A percentile compares a stretch with the other conserved stretches of the same genome.
phyloP scores from a whole-genome alignment of 2,329 filamentous ascomycete genomes.

The Colletotrichum tofieldiae region DNA sequence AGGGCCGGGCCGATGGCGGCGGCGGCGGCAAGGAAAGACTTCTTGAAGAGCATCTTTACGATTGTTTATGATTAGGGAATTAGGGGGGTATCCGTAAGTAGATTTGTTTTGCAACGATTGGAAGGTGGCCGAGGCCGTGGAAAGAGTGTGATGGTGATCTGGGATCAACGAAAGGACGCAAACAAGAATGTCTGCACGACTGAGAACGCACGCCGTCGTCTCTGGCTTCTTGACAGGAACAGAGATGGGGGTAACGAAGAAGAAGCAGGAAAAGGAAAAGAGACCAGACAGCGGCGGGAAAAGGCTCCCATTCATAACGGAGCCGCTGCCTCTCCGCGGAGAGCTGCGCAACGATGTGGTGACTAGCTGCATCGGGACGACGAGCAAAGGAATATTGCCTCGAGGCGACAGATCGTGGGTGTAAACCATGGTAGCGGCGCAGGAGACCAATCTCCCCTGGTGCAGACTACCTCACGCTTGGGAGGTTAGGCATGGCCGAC shows the following conservation, averaged over 20 bases:
- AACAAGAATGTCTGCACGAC: conserved; percentile 45
- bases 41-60: conserved; percentile 45
- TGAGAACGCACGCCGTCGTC: conserved; percentile 36
- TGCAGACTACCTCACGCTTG: background rate
- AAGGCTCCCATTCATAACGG: conserved; percentile 27
- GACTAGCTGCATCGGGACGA: conserved; percentile 30
- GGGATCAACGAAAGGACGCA: conserved; percentile 55
- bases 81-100: conserved; percentile 24
- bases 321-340: background rate
- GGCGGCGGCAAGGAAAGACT: conserved; percentile 48
- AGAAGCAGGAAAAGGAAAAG: background rate
- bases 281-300: background rate
- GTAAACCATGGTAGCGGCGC: conserved; percentile 20
- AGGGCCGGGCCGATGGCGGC: conserved; percentile 44
- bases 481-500: background rate
- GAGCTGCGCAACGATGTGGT: conserved; percentile 2
- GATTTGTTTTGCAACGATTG: conserved; percentile 49
- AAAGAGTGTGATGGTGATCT: conserved; percentile 52
- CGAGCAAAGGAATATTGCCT: conserved; percentile 6
- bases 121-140: conserved; percentile 53
- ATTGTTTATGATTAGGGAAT: conserved; percentile 37
- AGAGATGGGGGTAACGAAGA: conserved; percentile 30
- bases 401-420: conserved; percentile 11
- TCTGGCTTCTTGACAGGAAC: conserved; percentile 40
- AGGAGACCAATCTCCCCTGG: conserved; percentile 29